Percentiles rank a stretch among this genome's conserved stretches.
Evolutionary conservation across 345 rosid genomes (phyloP).

Genomic region (Eucalyptus curtisii): DNA sequence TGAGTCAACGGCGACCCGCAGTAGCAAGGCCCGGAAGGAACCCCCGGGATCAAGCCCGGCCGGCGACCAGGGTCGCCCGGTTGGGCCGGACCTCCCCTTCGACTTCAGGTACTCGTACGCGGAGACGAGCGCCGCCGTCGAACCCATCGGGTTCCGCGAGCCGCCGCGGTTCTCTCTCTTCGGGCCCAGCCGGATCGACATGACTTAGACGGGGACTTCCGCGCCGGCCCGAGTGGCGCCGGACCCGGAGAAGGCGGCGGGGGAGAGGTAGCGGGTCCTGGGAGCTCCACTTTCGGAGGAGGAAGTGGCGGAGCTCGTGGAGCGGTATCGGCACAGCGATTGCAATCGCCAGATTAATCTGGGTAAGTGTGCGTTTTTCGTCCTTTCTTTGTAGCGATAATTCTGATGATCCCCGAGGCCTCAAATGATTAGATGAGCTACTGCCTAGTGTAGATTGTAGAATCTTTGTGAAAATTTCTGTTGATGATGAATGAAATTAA

Average conservation of each 20-base stretch:
- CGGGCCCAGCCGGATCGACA: conserved; percentile 73
- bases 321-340: conserved; percentile 69
- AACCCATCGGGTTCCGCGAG: conserved; percentile 80
- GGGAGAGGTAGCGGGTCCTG: conserved; percentile 36
- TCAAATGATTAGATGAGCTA: not conserved
- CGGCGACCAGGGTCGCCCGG: conserved; percentile 2
- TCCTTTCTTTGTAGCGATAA: not conserved
- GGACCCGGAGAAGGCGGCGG: conserved; percentile 18
- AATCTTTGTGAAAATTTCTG: not conserved
- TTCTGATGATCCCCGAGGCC: not conserved
- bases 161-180: conserved; percentile 85
- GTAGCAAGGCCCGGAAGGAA: conserved; percentile 4
- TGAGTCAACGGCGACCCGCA: not conserved
- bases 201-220: conserved; percentile 72
- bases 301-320: conserved; percentile 66
- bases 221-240: conserved; percentile 29
- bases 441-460: not conserved
- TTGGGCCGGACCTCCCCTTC: conserved; percentile 57
- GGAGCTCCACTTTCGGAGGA: conserved; percentile 58
- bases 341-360: conserved; percentile 80
- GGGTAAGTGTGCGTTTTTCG: conserved; percentile 13
- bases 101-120: conserved; percentile 80
- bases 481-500: not conserved
- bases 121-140: conserved; percentile 37
- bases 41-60: not conserved